Evolutionary conservation across 192 early-diverging fungal genomes (phyloP), one percentile per base, ranked within the genome.

Genomic region (Obelidium mucronatum): DNA sequence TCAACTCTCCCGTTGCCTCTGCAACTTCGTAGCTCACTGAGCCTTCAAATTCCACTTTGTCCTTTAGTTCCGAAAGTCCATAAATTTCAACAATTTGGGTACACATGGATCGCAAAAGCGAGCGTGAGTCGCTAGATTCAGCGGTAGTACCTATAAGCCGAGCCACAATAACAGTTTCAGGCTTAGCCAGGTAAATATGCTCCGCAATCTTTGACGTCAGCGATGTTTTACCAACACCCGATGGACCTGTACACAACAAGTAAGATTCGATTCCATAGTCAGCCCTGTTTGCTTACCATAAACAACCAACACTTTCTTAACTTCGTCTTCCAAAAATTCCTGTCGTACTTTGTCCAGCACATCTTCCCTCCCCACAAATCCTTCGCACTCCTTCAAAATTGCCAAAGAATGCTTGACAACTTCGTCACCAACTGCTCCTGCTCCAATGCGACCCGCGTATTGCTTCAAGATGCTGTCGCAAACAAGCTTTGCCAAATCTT

Each of bases 401-500:
- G 48, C 51, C 24, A 24, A 26, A n/a, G 26, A n/a, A 65, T 78
- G 77, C 40, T 53, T 36, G 28, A 63, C 40, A 40, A 73, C 63
- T 40, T 78, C 77, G 35, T n/a, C 56, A 24, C 31, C 58, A 36
- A 77, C 59, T 6, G 17, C 55, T 3, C 69, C 61, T 40, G 34
- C 51, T 8, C 22, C 51, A 6, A 39, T 44, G 17, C 40, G 24
- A 8, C 67, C 52, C 11, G 26, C 44, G 5, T 33, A 3, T 30
- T 78, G 77, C 40, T 68, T 71, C 68, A 78, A 19, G 65, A 78
- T 73, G 35, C 77, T 73, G 35, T 78, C 77, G 30, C 58, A 60
- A 73, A 78, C 44, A 28, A 73, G 51, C n/a, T 59, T 51, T 6
- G 40, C 63, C 3, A 73, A 42, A 51, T 78, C 77, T 26, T 78